These are phyloP conservation scores for Arthrobotrys pseudoclavata DNA, from an alignment of 2,329 filamentous ascomycete genomes.

Conservation along the genomic window DNA sequence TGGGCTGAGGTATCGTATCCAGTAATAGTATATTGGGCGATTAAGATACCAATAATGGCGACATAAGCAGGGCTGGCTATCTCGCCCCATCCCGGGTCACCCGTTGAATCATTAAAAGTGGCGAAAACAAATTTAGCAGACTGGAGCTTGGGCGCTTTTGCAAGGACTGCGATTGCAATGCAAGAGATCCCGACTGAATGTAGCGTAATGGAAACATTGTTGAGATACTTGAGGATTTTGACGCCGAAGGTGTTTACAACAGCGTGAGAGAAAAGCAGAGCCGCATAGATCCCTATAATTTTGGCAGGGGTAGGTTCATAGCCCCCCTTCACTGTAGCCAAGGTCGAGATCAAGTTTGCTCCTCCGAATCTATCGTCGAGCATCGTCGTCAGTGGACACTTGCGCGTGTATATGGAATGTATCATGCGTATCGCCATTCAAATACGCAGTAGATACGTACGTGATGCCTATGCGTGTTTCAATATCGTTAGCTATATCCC, in stretches of 20 bases:
- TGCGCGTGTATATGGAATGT: neutral
- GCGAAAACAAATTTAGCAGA: constrained; percentile 72
- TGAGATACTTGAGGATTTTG: constrained; percentile 71
- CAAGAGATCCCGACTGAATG: constrained; percentile 71
- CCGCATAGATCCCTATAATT: constrained; percentile 74
- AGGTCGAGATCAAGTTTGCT: constrained; percentile 68
- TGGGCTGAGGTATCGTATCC: constrained; percentile 73
- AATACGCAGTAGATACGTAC: constrained; percentile 17
- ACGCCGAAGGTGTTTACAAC: constrained; percentile 74
- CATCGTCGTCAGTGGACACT: neutral
- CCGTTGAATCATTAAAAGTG: constrained; percentile 71
- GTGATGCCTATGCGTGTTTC: constrained; percentile 36
- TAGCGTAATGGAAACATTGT: constrained; percentile 72
- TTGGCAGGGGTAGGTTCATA: constrained; percentile 68
- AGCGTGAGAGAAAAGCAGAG: constrained; percentile 71
- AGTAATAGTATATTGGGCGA: constrained; percentile 72
- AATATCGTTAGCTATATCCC: constrained; percentile 10
- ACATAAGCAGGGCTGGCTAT: constrained; percentile 72
- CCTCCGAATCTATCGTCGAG: constrained; percentile 64
- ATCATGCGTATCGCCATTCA: neutral
- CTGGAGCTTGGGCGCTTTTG: constrained; percentile 72
- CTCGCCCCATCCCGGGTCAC: constrained; percentile 70
- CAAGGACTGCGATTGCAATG: constrained; percentile 72
- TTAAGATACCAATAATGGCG: constrained; percentile 70
- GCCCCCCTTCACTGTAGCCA: constrained; percentile 67